Evolutionary conservation across 371 early-diverging fungal species (phyloP).

Genomic region (Batkoa obscura): DNA sequence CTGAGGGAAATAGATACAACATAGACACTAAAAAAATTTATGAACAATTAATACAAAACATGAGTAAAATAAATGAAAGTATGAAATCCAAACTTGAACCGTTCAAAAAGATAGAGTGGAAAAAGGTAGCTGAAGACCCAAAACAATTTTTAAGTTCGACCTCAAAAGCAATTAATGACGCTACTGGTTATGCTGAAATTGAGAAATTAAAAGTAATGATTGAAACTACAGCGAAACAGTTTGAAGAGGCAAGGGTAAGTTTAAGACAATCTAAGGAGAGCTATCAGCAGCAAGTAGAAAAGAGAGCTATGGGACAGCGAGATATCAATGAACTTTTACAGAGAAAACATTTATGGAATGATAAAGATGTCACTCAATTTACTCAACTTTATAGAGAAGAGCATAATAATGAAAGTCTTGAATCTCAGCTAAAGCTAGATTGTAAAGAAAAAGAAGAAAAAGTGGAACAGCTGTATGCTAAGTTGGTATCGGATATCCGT

Average conservation of each 20-base stretch:
- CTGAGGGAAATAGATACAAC: too few relatives aligned
- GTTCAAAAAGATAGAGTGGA: too few relatives aligned
- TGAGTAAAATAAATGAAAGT: too few relatives aligned
- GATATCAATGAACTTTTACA: slow-evolving; percentile 75
- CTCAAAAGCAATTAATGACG: slow-evolving; percentile 27
- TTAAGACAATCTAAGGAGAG: slow-evolving; percentile 40
- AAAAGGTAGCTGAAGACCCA: too few relatives aligned
- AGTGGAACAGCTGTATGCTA: slow-evolving; percentile 50
- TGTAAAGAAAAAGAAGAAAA: slow-evolving; percentile 36
- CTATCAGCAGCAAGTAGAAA: slow-evolving; percentile 48
- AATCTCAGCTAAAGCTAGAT: slow-evolving; percentile 29
- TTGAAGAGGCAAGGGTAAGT: slow-evolving; percentile 29
- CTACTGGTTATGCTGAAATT: slow-evolving; percentile 69
- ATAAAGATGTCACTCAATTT: slow-evolving; percentile 66
- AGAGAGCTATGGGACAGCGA: slow-evolving; percentile 53
- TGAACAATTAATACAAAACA: too few relatives aligned
- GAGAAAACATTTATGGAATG: slow-evolving; percentile 70
- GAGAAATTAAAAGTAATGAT: slow-evolving; percentile 52
- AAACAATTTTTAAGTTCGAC: too few relatives aligned
- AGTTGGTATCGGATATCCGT: slow-evolving; percentile 46
- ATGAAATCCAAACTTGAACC: too few relatives aligned
- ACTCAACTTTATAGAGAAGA: slow-evolving; percentile 72
- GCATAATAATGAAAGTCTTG: slow-evolving; percentile 46
- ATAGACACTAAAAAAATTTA: too few relatives aligned
- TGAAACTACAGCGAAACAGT: slow-evolving; percentile 24